A percentile compares a stretch with the other conserved stretches of the same genome.
phyloP scores from a whole-genome alignment of 2,329 filamentous ascomycete species.

The Aspergillus costaricaensis region DNA sequence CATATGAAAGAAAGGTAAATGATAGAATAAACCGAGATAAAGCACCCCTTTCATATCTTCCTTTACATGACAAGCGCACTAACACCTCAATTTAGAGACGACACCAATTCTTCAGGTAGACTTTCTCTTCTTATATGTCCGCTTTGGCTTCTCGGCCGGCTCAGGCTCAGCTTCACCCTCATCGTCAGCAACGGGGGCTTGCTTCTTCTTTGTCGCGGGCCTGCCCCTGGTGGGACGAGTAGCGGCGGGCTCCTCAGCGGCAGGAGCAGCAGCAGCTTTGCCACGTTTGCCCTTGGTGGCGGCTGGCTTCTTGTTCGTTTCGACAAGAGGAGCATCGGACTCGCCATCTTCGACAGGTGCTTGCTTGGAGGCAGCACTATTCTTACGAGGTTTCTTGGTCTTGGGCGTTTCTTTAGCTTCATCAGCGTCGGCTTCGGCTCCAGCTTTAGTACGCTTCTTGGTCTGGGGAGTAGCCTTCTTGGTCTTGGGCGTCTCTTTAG shows the following conservation, averaged over 20 bases:
- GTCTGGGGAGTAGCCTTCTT: conserved; percentile 17
- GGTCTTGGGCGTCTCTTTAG: conserved; percentile 10
- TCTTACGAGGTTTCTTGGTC: conserved; percentile 20
- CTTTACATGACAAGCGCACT: too few relatives aligned
- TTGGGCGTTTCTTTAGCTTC: conserved; percentile 18
- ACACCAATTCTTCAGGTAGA: conserved; percentile 9
- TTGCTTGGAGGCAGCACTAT: conserved; percentile 11
- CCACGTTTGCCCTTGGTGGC: conserved; percentile 16
- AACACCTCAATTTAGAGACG: too few relatives aligned
- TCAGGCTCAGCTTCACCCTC: conserved; percentile 22
- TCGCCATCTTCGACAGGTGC: background rate
- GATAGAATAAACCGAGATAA: background rate
- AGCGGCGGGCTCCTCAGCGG: conserved; percentile 8
- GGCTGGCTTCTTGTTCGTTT: conserved; percentile 25
- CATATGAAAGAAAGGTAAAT: background rate
- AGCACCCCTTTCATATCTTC: background rate
- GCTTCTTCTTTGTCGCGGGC: background rate
- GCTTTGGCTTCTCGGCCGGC: conserved; percentile 27
- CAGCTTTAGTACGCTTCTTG: conserved; percentile 12
- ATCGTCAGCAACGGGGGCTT: conserved; percentile 10
- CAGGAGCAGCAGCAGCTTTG: conserved; percentile 8
- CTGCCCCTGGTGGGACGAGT: background rate
- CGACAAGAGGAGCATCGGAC: conserved; percentile 13
- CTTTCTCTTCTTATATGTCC: conserved; percentile 26
- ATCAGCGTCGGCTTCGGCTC: background rate